Evolutionary conservation across 202 grass and related monocot species (phyloP), one percentile per base, ranked within the genome.

Genomic region (Carex arenaria): DNA sequence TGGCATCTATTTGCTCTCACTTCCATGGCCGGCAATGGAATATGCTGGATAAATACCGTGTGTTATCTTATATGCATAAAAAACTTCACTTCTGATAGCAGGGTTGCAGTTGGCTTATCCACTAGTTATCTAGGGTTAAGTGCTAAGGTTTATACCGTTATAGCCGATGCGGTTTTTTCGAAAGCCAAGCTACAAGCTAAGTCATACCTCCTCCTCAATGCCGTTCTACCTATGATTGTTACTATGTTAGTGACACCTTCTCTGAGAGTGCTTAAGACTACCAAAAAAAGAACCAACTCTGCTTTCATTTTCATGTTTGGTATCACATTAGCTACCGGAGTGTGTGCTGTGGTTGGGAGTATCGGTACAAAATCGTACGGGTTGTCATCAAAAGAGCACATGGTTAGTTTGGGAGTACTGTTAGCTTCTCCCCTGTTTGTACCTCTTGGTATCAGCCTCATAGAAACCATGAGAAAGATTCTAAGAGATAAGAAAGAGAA

Each of bases 21-120:
- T 67, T 73, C 96, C 28, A 79, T 99, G 9, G 93, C 93, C 51
- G 96, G 96, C 5, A 95, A 94, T 56, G 96, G 96, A 75, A 95
- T 98, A 80, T 98, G 96, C 84, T 98, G 96, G 96, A 93, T 98
- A 83, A 95, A 93, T 87, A 98, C 96, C 5, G 96, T 91, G 4
- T 98, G 96, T 87, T 95, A 95, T 85, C 89, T 95, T 80, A 87
- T 95, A 71, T 95, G 88, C 83, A 98, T 98, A 78, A 83, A 68
- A 1, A 98, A 98, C 87, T 98, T 98, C 85, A 45, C 88, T 22
- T 86, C 86, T 5, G 85, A 93, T 57, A 92, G 90, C 89, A 88
- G 95, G 57, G 88, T 93, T 12, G 93, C 87, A 3, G 91, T 95
- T 20, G 92, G 95, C 79, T 59, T 98, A 9, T 94, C 85, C 61